phyloP scores from a whole-genome alignment of 768 basidiomycete genomes.

The Gymnopilus dilepis region DNA sequence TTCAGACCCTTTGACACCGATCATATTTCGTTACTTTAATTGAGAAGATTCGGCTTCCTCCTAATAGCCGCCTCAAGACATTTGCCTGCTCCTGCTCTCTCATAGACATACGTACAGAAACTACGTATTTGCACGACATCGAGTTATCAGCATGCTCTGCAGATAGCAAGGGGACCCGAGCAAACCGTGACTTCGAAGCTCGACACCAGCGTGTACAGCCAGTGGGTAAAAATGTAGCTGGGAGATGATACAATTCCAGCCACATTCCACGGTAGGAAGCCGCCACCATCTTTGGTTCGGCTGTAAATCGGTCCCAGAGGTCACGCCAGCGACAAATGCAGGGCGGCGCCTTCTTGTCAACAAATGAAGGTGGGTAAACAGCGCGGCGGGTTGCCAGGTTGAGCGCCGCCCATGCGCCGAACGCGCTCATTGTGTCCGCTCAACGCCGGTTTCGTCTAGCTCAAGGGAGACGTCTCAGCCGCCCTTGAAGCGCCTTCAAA shows the following conservation, averaged over 20 bases:
- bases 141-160: not conserved
- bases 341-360: not conserved
- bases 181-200: not conserved
- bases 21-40: not conserved
- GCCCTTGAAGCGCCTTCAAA: no score
- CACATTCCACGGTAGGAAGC: not conserved
- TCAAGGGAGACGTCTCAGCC: not conserved
- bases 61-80: conserved; percentile 2
- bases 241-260: not conserved
- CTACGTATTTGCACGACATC: not conserved
- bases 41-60: not conserved
- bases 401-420: not conserved
- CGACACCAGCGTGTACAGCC: not conserved
- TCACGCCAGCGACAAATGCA: not conserved
- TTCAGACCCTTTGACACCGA: conserved; percentile 5
- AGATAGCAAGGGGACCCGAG: not conserved
- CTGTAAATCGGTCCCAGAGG: not conserved
- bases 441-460: not conserved
- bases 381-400: not conserved
- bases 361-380: conserved; percentile 4
- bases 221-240: conserved; percentile 3
- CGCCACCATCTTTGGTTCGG: conserved; percentile 1
- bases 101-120: not conserved
- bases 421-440: not conserved
- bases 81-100: conserved; percentile 2